Evolutionary conservation across 805 yeast genomes (phyloP).

Genomic region (Lipomyces chichibuensis): DNA sequence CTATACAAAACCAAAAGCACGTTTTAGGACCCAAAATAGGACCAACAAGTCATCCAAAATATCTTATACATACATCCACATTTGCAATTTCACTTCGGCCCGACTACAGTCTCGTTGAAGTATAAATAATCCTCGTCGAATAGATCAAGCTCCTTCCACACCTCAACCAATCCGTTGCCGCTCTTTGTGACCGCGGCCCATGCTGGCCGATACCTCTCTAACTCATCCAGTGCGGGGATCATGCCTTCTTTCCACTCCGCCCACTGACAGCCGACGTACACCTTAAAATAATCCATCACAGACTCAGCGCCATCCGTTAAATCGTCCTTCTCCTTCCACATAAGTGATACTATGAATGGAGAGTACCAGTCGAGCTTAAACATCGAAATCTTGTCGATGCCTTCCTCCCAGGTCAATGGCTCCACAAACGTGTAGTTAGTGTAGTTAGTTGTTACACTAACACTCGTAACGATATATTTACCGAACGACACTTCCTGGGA

Average conservation of each 20-base stretch:
- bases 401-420: conserved; percentile 26
- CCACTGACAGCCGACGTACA: conserved; percentile 73
- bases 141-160: conserved; percentile 54
- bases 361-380: conserved; percentile 33
- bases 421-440: conserved; percentile 24
- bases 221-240: conserved; percentile 73
- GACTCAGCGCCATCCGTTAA: conserved; percentile 34
- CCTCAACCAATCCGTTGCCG: conserved; percentile 66
- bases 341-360: conserved; percentile 30
- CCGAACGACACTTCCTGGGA: conserved; percentile 13
- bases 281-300: conserved; percentile 50
- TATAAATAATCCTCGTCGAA: conserved; percentile 35
- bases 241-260: conserved; percentile 66
- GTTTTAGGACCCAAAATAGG: neutral
- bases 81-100: neutral
- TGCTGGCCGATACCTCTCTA: conserved; percentile 67
- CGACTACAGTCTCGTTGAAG: neutral
- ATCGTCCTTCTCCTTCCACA: conserved; percentile 38
- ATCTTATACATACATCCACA: neutral
- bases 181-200: conserved; percentile 66
- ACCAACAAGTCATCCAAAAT: neutral
- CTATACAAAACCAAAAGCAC: neutral
- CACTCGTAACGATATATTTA: conserved; percentile 31
- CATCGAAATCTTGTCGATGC: conserved; percentile 32
- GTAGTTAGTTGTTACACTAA: conserved; percentile 28